These are phyloP conservation scores for Pestalotiopsis sp. DNA, from an alignment of 2,329 filamentous ascomycete species.

Conservation along the genomic window DNA sequence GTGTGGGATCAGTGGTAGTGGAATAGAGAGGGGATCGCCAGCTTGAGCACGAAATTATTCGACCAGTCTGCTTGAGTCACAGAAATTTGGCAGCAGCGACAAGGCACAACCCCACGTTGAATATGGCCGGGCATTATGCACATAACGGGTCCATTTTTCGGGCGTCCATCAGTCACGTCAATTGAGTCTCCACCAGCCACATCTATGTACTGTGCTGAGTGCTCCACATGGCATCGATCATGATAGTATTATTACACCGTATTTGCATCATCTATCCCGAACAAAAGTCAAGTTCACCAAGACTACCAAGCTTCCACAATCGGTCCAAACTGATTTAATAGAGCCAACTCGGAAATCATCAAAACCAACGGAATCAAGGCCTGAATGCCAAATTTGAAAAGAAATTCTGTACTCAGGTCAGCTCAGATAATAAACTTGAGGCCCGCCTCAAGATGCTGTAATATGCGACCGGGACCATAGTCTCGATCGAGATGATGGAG, in stretches of 20 bases:
- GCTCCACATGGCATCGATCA: neutral
- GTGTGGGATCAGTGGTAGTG: neutral
- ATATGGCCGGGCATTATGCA: neutral
- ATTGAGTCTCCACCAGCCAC: neutral
- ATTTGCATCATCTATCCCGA: too few relatives aligned
- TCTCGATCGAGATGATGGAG: neutral
- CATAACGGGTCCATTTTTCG: neutral
- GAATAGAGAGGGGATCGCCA: neutral
- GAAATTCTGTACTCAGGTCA: neutral
- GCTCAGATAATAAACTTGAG: neutral
- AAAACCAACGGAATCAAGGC: neutral
- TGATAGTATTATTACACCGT: neutral
- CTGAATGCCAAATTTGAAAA: neutral
- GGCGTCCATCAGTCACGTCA: neutral
- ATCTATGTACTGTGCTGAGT: too few relatives aligned
- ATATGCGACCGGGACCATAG: too few relatives aligned
- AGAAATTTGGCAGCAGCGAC: conserved; percentile 8
- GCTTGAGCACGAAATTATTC: neutral
- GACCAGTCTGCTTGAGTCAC: neutral
- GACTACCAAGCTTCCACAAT: too few relatives aligned
- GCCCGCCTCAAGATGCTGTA: too few relatives aligned
- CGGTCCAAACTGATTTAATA: neutral
- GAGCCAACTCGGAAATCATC: neutral
- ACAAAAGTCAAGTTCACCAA: too few relatives aligned
- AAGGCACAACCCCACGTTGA: conserved; percentile 11